Base-by-base conservation (phyloP, 805 yeast species). In the Zygosaccharomyces gambellarensis region DNA sequence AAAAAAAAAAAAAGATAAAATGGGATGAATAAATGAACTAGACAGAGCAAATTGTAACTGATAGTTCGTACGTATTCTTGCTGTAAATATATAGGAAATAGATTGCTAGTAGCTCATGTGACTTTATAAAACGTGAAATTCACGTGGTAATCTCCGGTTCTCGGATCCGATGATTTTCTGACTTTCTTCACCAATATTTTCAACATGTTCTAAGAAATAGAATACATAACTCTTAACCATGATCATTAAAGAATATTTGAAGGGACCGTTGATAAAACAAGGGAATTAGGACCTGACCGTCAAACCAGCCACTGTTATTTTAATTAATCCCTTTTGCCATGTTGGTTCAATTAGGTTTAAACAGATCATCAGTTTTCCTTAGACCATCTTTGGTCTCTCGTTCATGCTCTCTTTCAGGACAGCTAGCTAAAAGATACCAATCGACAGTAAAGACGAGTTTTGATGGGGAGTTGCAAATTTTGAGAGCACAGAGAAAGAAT, bases 401-500 rank as follows among this genome's bases (percentile, higher is more conserved):
- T 39, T 48, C 52, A 10, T 36, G 55, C 34, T 28, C 49, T 14
- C 30, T 50, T 40, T 17, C 46, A 23, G 25, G 46, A 31, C 46
- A 38, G 42, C 34, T 48, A 32, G 45, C 50, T 12, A 49, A 42
- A 19, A 43, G 55, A 25, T 49, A 39, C 45, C 45, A 46, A 23
- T 48, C 52, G 12, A 32, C 52, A 8, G 51, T 50, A 25, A 51
- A 44, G 41, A 51, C 57, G 19, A 53, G 44, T n/a, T 39, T 48
- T 38, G 79, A 72, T 23, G 80, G 81, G 58, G 95, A 86, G 61
- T 78, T 85, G 57, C 78, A 78, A 31, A 76, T 90, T 49, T 78
- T 92, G 54, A 77, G 81, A 49, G 81, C 82, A 47, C 98, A 92
- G 76, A 82, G 99, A 71, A 79, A 76, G 57, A 79, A 81, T 73